Percentiles rank a stretch among this genome's conserved stretches.
These are phyloP conservation scores for Taxawa tesnikishii DNA, from an alignment of 2,329 filamentous ascomycete genomes.

Conservation along the genomic window DNA sequence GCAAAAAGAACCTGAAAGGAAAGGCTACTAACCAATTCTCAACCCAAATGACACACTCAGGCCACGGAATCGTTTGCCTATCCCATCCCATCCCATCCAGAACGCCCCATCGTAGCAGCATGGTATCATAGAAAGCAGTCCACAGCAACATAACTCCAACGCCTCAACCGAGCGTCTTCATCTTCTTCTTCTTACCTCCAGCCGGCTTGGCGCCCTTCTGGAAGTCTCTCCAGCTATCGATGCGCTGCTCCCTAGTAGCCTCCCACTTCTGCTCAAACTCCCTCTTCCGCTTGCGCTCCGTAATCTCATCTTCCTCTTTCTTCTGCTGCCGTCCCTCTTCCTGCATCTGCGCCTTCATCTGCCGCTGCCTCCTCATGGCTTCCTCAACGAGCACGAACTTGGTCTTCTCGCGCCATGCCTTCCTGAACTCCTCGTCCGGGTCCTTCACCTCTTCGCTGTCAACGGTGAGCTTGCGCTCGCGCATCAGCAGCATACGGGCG, in stretches of 20 bases:
- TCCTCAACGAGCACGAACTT: slow-evolving; percentile 86
- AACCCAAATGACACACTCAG: too few species aligned
- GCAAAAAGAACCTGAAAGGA: too few species aligned
- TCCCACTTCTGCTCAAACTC: slow-evolving; percentile 96
- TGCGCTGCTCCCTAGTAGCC: slow-evolving; percentile 76
- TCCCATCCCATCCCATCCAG: too few species aligned
- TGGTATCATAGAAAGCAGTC: too few species aligned
- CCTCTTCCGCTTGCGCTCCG: slow-evolving; percentile 48
- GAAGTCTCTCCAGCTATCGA: slow-evolving; percentile 88
- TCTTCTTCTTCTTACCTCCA: slow-evolving; percentile 29
- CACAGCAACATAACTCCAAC: too few species aligned
- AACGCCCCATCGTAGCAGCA: too few species aligned
- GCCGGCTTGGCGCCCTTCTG: slow-evolving; percentile 48
- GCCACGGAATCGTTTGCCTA: too few species aligned
- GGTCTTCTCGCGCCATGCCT: slow-evolving; percentile 81
- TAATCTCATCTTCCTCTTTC: slow-evolving; percentile 73
- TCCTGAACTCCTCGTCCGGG: slow-evolving; percentile 62
- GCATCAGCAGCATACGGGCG: slow-evolving; percentile 85
- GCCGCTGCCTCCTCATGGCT: slow-evolving; percentile 69
- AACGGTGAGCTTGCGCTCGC: slow-evolving; percentile 84
- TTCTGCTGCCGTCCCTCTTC: slow-evolving; percentile 87
- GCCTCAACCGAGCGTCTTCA: slow-evolving; percentile 38
- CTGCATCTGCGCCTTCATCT: slow-evolving; percentile 89
- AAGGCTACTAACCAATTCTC: too few species aligned
- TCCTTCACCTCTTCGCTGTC: slow-evolving; percentile 73